Conservation (phyloP, 768 basidiomycete genomes). For the Suillus discolor region DNA sequence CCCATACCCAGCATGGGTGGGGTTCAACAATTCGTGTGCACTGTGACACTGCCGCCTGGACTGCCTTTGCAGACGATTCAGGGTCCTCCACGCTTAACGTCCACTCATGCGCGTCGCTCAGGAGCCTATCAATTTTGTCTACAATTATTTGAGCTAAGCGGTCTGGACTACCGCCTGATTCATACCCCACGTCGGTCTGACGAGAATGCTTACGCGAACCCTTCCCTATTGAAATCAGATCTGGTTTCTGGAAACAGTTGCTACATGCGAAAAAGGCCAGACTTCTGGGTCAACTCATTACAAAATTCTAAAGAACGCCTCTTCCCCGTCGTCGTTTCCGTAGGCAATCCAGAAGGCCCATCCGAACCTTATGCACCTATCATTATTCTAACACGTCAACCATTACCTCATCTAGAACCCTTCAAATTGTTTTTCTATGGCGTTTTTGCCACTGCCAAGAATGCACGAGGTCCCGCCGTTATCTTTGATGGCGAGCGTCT, state of each 20-base stretch:
- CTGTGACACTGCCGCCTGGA: slow-evolving; percentile 47
- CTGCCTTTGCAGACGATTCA: slow-evolving; percentile 42
- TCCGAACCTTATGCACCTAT: slow-evolving; percentile 55
- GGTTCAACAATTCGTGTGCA: slow-evolving; percentile 45
- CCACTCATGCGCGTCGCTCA: slow-evolving; percentile 55
- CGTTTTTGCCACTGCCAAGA: slow-evolving; percentile 41
- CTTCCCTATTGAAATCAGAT: slow-evolving; percentile 16
- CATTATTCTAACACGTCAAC: slow-evolving; percentile 64
- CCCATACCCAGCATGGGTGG: slow-evolving; percentile 19
- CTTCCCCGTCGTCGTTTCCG: slow-evolving; percentile 44
- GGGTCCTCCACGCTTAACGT: slow-evolving; percentile 48
- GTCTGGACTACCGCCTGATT: slow-evolving; percentile 55
- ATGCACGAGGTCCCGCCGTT: slow-evolving; percentile 52
- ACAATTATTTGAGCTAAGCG: slow-evolving; percentile 48
- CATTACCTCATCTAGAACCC: slow-evolving; percentile 56
- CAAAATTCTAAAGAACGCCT: slow-evolving; percentile 23
- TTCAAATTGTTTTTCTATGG: slow-evolving; percentile 67
- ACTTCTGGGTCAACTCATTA: slow-evolving; percentile 62
- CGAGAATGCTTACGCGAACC: not conserved
- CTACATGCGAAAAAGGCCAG: slow-evolving; percentile 61
- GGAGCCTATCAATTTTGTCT: slow-evolving; percentile 62
- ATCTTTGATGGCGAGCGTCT: slow-evolving; percentile 48
- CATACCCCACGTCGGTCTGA: slow-evolving; percentile 15
- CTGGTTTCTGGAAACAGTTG: slow-evolving; percentile 47
- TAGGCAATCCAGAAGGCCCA: slow-evolving; percentile 28